Conservation (phyloP, 2,329 filamentous ascomycete species). For the Hortaea sp. region DNA sequence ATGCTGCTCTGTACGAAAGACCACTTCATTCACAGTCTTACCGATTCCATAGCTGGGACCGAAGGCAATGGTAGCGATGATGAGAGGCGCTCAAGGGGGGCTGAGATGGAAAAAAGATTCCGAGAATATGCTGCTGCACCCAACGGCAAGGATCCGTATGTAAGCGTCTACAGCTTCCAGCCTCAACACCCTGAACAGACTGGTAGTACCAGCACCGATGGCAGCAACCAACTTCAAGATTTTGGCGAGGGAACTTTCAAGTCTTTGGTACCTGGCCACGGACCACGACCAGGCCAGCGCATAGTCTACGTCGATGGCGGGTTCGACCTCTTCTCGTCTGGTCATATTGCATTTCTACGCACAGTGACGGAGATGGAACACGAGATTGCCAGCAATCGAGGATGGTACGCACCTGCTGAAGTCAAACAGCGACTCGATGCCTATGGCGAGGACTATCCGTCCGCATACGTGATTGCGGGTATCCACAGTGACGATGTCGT, state of each 20-base stretch:
- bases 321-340: constrained; percentile 92
- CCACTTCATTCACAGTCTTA: constrained; percentile 36
- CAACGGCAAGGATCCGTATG: constrained; percentile 66
- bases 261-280: constrained; percentile 60
- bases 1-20: constrained; percentile 68
- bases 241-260: constrained; percentile 54
- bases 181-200: constrained; percentile 1
- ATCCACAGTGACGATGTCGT: constrained; percentile 93
- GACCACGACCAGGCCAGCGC: constrained; percentile 64
- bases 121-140: constrained; percentile 80
- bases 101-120: constrained; percentile 67
- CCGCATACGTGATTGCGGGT: constrained; percentile 81
- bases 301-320: constrained; percentile 94
- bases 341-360: constrained; percentile 89
- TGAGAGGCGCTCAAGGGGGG: constrained; percentile 54
- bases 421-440: constrained; percentile 52
- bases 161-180: constrained; percentile 58
- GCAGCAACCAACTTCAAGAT: background rate
- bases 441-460: constrained; percentile 62
- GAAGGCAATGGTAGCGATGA: constrained; percentile 62
- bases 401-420: constrained; percentile 64
- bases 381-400: constrained; percentile 52
- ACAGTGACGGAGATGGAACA: constrained; percentile 67
- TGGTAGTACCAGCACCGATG: background rate
- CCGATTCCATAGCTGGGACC: constrained; percentile 55